Percentiles rank a stretch among this genome's conserved stretches.
Conservation (phyloP, 2,329 filamentous ascomycete species). For the Aspergillus ustus region DNA sequence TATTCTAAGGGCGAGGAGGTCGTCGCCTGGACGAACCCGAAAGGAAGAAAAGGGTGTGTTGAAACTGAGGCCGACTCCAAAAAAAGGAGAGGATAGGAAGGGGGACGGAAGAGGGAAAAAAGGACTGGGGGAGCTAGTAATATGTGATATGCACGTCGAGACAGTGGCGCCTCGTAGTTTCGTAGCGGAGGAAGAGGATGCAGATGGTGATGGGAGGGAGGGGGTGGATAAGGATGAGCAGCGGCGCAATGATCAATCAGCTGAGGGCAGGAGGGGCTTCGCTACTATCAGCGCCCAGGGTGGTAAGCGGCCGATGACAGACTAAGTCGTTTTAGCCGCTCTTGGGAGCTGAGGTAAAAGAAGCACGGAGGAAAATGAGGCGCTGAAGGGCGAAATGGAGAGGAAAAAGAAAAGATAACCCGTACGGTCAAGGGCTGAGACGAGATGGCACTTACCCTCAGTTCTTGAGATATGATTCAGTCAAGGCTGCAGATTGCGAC, state of each 20-base stretch:
- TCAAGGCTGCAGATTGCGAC: not conserved
- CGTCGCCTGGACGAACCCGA: slow-evolving; percentile 31
- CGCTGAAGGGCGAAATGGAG: not conserved
- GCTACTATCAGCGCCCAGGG: slow-evolving; percentile 14
- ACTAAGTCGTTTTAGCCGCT: slow-evolving; percentile 11
- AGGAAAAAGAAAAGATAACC: slow-evolving; percentile 4
- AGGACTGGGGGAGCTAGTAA: slow-evolving; percentile 26
- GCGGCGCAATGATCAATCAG: slow-evolving; percentile 34
- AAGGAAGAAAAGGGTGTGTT: slow-evolving; percentile 20
- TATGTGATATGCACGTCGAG: slow-evolving; percentile 32
- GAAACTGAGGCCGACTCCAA: slow-evolving; percentile 22
- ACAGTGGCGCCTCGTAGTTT: slow-evolving; percentile 23
- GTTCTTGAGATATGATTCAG: not conserved
- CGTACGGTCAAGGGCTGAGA: not conserved
- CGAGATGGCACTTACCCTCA: slow-evolving; percentile 1
- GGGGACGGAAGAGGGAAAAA: slow-evolving; percentile 20
- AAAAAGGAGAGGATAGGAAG: slow-evolving; percentile 22
- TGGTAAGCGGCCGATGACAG: slow-evolving; percentile 23
- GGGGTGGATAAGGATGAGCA: slow-evolving; percentile 29
- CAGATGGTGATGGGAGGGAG: slow-evolving; percentile 12
- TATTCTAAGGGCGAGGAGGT: slow-evolving; percentile 18
- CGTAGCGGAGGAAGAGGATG: slow-evolving; percentile 17
- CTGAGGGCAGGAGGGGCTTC: slow-evolving; percentile 27
- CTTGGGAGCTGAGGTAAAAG: slow-evolving; percentile 14
- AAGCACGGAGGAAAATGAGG: slow-evolving; percentile 5